These are phyloP conservation scores for Aspergillus arachidicola DNA, from an alignment of 2,329 filamentous ascomycete genomes.

Conservation along the genomic window DNA sequence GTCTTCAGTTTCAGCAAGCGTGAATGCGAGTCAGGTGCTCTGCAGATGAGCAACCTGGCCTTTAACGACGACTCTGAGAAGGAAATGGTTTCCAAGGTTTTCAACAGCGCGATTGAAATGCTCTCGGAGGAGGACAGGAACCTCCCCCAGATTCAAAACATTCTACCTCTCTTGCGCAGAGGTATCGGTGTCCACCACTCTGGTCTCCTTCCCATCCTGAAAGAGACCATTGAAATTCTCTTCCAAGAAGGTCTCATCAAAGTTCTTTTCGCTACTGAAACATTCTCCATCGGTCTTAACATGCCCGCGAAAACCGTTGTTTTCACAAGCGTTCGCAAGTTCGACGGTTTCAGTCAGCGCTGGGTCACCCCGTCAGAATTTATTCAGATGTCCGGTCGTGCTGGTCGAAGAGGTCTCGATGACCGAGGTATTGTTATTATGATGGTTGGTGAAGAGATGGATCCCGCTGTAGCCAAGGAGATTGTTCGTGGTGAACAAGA, in stretches of 20 bases:
- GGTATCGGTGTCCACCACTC: constrained; percentile 98
- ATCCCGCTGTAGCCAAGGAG: constrained; percentile 87
- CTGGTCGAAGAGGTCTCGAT: constrained; percentile 94
- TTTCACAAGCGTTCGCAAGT: constrained; percentile 96
- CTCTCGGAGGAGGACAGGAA: constrained; percentile 88
- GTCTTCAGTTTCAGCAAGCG: constrained; percentile 99
- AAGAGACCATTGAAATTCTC: constrained; percentile 97
- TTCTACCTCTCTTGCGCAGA: constrained; percentile 82
- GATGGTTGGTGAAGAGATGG: constrained; percentile 98
- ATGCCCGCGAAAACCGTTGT: constrained; percentile 99
- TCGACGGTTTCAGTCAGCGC: constrained; percentile 77
- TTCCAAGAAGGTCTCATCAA: constrained; percentile 99
- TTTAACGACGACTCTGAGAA: constrained; percentile 98
- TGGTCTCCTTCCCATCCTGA: constrained; percentile 89
- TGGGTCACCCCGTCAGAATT: constrained; percentile 95
- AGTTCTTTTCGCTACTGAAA: constrained; percentile 95
- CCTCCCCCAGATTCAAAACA: constrained; percentile 86
- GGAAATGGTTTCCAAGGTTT: constrained; percentile 90
- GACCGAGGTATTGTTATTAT: constrained; percentile 98
- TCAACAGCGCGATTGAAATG: constrained; percentile 88
- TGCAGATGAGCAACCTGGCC: constrained; percentile 81
- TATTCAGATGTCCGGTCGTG: constrained; percentile 97
- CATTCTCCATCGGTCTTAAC: constrained; percentile 97
- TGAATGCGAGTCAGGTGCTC: constrained; percentile 87
- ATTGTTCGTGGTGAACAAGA: constrained; percentile 98